phyloP scores from a whole-genome alignment of 495 filamentous ascomycete species.

The Echria macrotheca region DNA sequence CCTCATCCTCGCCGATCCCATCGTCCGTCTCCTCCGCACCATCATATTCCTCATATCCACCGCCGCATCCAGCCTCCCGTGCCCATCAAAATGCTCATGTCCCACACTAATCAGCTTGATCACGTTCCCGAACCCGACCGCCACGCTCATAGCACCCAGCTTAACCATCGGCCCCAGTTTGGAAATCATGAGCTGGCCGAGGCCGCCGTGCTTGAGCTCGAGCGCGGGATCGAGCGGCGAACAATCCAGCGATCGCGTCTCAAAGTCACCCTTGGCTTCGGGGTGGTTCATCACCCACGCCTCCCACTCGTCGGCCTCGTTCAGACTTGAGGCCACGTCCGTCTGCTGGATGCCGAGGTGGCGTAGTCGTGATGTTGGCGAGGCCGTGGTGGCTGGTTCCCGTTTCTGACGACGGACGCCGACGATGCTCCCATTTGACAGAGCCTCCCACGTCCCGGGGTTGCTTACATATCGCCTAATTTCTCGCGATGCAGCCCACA shows the following conservation, averaged over 20 bases:
- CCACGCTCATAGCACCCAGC: slow-evolving; percentile 54
- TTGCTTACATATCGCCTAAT: slow-evolving; percentile 35
- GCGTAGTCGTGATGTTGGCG: slow-evolving; percentile 18
- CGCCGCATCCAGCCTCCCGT: slow-evolving; percentile 19
- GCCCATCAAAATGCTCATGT: slow-evolving; percentile 53
- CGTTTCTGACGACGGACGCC: slow-evolving; percentile 33
- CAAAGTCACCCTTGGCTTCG: slow-evolving; percentile 31
- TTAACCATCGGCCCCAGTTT: slow-evolving; percentile 53
- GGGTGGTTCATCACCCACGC: slow-evolving; percentile 56
- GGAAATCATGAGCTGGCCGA: slow-evolving; percentile 51
- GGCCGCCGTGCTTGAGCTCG: slow-evolving; percentile 13
- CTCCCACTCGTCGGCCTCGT: slow-evolving; percentile 48
- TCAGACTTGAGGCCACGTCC: neutral
- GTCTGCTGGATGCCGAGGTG: slow-evolving; percentile 10
- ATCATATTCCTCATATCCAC: slow-evolving; percentile 26
- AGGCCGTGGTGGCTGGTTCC: slow-evolving; percentile 3
- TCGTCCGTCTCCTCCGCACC: slow-evolving; percentile 28
- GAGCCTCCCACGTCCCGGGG: slow-evolving; percentile 45
- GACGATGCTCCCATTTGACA: slow-evolving; percentile 43
- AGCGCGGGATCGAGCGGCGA: slow-evolving; percentile 18
- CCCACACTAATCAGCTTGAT: slow-evolving; percentile 61
- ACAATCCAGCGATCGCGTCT: slow-evolving; percentile 32
- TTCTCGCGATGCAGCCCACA: slow-evolving; percentile 39
- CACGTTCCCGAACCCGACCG: slow-evolving; percentile 60
- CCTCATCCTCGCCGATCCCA: neutral